Conservation (phyloP, 805 yeast genomes). For the Candida pseudoglaebosa region DNA sequence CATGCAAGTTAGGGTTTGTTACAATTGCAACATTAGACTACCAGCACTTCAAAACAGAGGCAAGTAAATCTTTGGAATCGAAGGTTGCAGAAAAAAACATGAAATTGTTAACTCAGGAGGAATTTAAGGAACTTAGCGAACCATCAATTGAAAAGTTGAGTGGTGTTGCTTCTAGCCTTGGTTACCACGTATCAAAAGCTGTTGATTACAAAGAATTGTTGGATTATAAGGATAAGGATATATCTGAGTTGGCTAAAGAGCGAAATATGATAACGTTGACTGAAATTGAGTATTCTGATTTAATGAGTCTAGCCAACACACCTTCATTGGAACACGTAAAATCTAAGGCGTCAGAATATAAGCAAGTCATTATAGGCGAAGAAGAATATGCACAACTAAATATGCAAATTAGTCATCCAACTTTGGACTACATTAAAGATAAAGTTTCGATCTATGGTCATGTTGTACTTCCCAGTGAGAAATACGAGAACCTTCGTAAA, state of each 20-base stretch:
- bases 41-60: slow-evolving; percentile 8
- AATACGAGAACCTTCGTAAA: slow-evolving; percentile 8
- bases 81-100: slow-evolving; percentile 10
- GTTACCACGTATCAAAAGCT: slow-evolving; percentile 10
- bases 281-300: slow-evolving; percentile 6
- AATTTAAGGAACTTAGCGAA: slow-evolving; percentile 7
- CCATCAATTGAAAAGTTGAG: slow-evolving; percentile 20
- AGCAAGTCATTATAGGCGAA: slow-evolving; percentile 15
- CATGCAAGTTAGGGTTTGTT: slow-evolving; percentile 12
- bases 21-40: slow-evolving; percentile 11
- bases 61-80: slow-evolving; percentile 11
- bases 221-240: slow-evolving; percentile 18
- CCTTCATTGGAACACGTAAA: slow-evolving; percentile 29
- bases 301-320: slow-evolving; percentile 8
- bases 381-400: slow-evolving; percentile 14
- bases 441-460: slow-evolving; percentile 38
- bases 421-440: slow-evolving; percentile 8
- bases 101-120: slow-evolving; percentile 2
- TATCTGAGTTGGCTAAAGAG: slow-evolving; percentile 24
- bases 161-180: slow-evolving; percentile 17
- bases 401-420: slow-evolving; percentile 5
- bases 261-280: slow-evolving; percentile 8
- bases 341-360: slow-evolving; percentile 16
- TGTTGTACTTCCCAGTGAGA: slow-evolving; percentile 10
- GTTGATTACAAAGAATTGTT: slow-evolving; percentile 12